Conservation (phyloP, 805 yeast genomes). For the Lachancea quebecensis region DNA sequence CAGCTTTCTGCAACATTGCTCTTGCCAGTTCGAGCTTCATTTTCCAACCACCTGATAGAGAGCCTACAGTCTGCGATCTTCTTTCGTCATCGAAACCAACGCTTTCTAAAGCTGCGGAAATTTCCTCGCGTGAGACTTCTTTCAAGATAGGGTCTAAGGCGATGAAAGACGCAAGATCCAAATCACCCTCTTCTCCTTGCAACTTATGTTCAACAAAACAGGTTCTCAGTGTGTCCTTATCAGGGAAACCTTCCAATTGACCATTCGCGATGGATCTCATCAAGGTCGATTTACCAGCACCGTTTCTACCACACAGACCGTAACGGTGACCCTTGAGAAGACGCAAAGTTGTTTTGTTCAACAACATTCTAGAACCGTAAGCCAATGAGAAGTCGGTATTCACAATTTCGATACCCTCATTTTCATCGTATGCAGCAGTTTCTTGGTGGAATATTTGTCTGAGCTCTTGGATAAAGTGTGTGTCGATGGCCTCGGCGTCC, state of each 20-base stretch:
- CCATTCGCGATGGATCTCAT: slow-evolving; percentile 97
- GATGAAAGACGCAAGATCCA: slow-evolving; percentile 82
- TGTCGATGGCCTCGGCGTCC: slow-evolving; percentile 32
- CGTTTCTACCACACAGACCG: slow-evolving; percentile 96
- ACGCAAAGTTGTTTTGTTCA: slow-evolving; percentile 85
- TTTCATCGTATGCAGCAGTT: slow-evolving; percentile 44
- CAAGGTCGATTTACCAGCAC: slow-evolving; percentile 97
- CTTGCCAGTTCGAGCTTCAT: slow-evolving; percentile 98
- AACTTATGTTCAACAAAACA: slow-evolving; percentile 96
- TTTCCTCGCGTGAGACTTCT: slow-evolving; percentile 57
- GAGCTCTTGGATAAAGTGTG: slow-evolving; percentile 41
- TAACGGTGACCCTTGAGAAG: slow-evolving; percentile 91
- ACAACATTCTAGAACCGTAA: slow-evolving; percentile 93
- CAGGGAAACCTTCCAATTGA: slow-evolving; percentile 95
- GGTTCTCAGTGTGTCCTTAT: slow-evolving; percentile 75
- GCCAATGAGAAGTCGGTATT: slow-evolving; percentile 94
- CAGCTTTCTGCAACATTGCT: slow-evolving; percentile 97
- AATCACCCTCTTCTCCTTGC: slow-evolving; percentile 89
- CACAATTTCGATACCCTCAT: slow-evolving; percentile 85
- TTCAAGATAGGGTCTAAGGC: slow-evolving; percentile 80
- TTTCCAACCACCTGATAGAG: slow-evolving; percentile 98
- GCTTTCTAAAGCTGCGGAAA: slow-evolving; percentile 64
- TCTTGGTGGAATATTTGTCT: slow-evolving; percentile 47
- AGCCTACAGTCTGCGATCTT: slow-evolving; percentile 85
- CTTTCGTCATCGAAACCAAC: slow-evolving; percentile 93